Evolutionary conservation across 495 filamentous ascomycete genomes (phyloP).

Genomic region (Hamigera avellanea): DNA sequence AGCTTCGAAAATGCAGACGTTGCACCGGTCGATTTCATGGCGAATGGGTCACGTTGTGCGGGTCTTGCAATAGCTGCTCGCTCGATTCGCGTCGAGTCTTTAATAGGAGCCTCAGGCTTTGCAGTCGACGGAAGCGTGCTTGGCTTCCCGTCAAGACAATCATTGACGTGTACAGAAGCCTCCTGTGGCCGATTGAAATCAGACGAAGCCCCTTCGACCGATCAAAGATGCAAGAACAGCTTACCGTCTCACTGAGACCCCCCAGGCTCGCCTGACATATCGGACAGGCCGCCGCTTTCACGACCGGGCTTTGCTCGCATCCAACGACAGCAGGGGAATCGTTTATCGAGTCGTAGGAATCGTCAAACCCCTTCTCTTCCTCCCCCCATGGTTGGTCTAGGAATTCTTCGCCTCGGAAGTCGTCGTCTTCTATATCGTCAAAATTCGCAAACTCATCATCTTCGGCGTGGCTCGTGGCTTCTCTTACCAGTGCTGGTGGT

Average conservation of each 20-base stretch:
- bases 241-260: constrained; percentile 46
- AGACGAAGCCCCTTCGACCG: background rate
- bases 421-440: constrained; percentile 50
- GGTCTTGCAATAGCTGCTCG: constrained; percentile 60
- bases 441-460: constrained; percentile 55
- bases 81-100: constrained; percentile 43
- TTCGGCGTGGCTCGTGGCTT: constrained; percentile 43
- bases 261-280: constrained; percentile 57
- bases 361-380: constrained; percentile 13
- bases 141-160: constrained; percentile 76
- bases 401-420: no score
- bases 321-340: no score
- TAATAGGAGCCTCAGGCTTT: constrained; percentile 5
- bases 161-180: constrained; percentile 68
- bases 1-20: constrained; percentile 77
- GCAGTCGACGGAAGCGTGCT: constrained; percentile 31
- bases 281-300: constrained; percentile 46
- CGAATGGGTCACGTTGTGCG: constrained; percentile 64
- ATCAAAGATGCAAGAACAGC: constrained; percentile 1
- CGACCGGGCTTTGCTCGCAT: constrained; percentile 22
- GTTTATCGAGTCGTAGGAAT: constrained; percentile 4
- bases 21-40: constrained; percentile 25
- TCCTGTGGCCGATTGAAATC: constrained; percentile 27
- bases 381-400: constrained; percentile 25
- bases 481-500: constrained; percentile 38